Base-by-base conservation (phyloP, 306 rosid species). In the Urtica urens region DNA sequence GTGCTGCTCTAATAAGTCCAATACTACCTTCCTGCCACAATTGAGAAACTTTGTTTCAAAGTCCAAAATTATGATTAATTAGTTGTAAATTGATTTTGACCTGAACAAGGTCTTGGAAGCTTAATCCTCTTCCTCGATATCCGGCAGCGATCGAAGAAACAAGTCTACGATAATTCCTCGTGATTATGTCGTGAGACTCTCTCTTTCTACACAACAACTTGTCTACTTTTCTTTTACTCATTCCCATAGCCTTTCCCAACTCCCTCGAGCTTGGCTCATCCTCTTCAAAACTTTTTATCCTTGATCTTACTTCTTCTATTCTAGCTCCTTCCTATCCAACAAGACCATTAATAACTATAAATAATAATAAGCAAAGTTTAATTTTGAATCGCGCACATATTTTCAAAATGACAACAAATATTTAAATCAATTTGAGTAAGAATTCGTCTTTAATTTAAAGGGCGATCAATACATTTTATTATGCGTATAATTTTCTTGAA, bases 21-120 rank as follows among this genome's bases (percentile, higher is more conserved):
- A 80, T 71, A 76, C 78, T 82, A 43, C 96, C 93, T 82, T 82
- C 93, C 93, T 87, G 69, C 28, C n/a, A n/a, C n/a, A n/a, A n/a
- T 44, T 47, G 66, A 46, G 58, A 10, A 29, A 50, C 45, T 38
- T 44, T 29, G 16, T 55, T 19, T 26, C 44, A 25, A 29, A 23
- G 29, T 31, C 51, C 10, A 42, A n/a, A 10, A 35, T 38, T 42
- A 49, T 41, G 23, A 41, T 43, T 9, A 22, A 76, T 28, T 40
- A 68, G 16, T 24, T 44, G 4, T 40, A 22, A 37, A 38, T 2
- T 37, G 38, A 71, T n/a, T n/a, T n/a, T n/a, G n/a, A 87, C 96
- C 94, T 87, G 94, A 62, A 78, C 71, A 63, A 87, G 94, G 55
- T 87, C 96, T 69, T 73, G 72, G 42, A 77, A 39, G 78, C 67